Evolutionary conservation across 352 stramenopile genomes (phyloP), one percentile per base, ranked within the genome.

Genomic region (Phytophthora rubi): DNA sequence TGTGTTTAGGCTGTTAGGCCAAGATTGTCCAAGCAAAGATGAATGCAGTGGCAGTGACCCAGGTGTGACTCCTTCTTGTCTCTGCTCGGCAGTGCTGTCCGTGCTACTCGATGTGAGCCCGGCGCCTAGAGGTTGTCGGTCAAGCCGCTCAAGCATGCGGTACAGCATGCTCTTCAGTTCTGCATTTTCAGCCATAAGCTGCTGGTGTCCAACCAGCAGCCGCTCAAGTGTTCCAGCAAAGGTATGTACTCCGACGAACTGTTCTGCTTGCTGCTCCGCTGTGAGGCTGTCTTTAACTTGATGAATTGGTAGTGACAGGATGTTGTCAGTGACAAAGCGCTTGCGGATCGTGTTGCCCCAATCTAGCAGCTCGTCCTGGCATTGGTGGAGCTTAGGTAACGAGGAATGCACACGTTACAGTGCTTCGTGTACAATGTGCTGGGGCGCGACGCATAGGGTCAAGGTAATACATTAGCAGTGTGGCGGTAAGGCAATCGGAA

Each of bases 381-480:
- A 42, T 45, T 33, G 21, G 1, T 15, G 45, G 2, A 47, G 8
- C 23, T 9, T 16, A 10, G 48, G 49, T 18, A 59, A 21, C 3
- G 9, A 26, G 6, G 33, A 8, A 35, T 57, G 45, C 13, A 66
- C 51, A 8, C 51, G 33, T 15, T 54, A 15, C 0, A 54, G 16
- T 21, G 23, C 35, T 18, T 44, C 13, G 37, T 59, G 59, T 2
- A 66, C 30, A 15, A 45, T 59, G 37, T 66, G 49, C 2, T 53
- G 37, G 6, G 59, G 59, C 10, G 35, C 12, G 7, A 45, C 15
- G 2, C 53, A 21, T 3, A 66, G 7, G 0, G 62, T 69, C 56
- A 0, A 30, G 23, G 15, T 60, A 55, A 10, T 71, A 61, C 37
- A 71, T 71, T 4, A 71, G 21, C 9, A 71, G 35, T 6, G 37